Conservation (phyloP, 169 alveolate genomes). For the Plasmodium berghei region DNA sequence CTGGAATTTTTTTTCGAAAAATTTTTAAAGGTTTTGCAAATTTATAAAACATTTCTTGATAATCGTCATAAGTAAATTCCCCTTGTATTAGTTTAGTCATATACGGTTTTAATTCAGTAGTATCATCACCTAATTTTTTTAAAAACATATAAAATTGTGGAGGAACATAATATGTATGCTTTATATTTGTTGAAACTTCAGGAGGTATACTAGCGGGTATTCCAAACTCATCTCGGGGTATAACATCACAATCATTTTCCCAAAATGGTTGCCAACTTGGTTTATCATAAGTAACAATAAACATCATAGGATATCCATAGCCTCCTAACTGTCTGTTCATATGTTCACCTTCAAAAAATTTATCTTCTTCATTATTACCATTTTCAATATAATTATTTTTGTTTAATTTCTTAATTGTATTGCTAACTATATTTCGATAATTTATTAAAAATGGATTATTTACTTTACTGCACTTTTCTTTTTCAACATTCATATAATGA, state of each 20-base stretch:
- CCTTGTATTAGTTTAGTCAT: constrained; percentile 88
- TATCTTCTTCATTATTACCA: not conserved
- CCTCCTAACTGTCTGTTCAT: constrained; percentile 66
- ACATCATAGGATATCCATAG: constrained; percentile 85
- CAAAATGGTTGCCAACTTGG: constrained; percentile 86
- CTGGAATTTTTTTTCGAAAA: constrained; percentile 89
- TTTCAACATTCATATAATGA: too few species aligned
- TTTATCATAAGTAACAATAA: constrained; percentile 81
- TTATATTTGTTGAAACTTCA: constrained; percentile 82
- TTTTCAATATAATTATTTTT: not conserved
- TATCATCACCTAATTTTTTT: constrained; percentile 92
- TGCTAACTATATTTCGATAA: not conserved
- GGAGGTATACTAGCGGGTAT: constrained; percentile 86
- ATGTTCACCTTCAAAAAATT: constrained; percentile 65
- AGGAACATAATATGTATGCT: constrained; percentile 89
- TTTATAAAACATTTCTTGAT: constrained; percentile 92
- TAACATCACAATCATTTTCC: constrained; percentile 83
- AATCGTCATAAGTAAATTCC: constrained; percentile 90
- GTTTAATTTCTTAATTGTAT: not conserved
- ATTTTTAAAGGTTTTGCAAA: constrained; percentile 92
- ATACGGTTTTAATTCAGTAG: constrained; percentile 91
- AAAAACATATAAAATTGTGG: constrained; percentile 92
- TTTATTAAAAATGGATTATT: not conserved
- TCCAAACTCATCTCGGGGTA: constrained; percentile 87
- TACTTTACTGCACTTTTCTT: not conserved